Conservation (phyloP, 2,329 filamentous ascomycete genomes). For the Clarireedia sp. region DNA sequence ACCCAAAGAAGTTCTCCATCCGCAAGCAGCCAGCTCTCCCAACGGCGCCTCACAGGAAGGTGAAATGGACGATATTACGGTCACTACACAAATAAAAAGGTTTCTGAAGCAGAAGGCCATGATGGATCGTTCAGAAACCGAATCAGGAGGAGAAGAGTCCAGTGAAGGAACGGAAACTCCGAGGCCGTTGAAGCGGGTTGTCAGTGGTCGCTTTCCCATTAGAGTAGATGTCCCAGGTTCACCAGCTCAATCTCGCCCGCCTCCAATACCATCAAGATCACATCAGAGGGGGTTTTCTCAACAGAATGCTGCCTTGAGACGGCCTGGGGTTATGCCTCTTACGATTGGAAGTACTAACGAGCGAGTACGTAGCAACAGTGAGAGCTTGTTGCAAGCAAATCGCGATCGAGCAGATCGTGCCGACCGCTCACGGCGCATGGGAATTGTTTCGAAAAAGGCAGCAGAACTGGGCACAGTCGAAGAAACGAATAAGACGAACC, state of each 20-base stretch:
- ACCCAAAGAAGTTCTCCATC: constrained; percentile 58
- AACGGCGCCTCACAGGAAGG: constrained; percentile 44
- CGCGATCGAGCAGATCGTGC: constrained; percentile 29
- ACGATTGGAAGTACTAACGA: constrained; percentile 63
- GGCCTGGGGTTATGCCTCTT: constrained; percentile 66
- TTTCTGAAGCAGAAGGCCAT: constrained; percentile 44
- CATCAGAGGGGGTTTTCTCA: constrained; percentile 72
- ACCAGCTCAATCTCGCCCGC: constrained; percentile 56
- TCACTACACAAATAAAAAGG: constrained; percentile 55
- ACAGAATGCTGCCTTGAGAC: constrained; percentile 53
- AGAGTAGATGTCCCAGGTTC: constrained; percentile 70
- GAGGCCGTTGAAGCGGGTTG: constrained; percentile 54
- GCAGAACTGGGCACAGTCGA: constrained; percentile 56
- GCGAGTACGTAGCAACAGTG: constrained; percentile 57
- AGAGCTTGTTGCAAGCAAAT: constrained; percentile 45
- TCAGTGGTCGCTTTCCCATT: constrained; percentile 59
- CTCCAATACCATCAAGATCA: constrained; percentile 72
- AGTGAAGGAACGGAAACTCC: constrained; percentile 77
- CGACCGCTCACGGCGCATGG: constrained; percentile 55
- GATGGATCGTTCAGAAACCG: constrained; percentile 45
- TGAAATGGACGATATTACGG: constrained; percentile 53
- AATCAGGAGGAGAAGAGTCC: constrained; percentile 50
- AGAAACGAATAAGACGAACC: constrained; percentile 48
- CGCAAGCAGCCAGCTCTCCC: constrained; percentile 46
- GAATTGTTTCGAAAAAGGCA: constrained; percentile 50